Evolutionary conservation across 345 rosid species (phyloP), one percentile per base, ranked within the genome.

Genomic region (Aethionema arabicum): DNA sequence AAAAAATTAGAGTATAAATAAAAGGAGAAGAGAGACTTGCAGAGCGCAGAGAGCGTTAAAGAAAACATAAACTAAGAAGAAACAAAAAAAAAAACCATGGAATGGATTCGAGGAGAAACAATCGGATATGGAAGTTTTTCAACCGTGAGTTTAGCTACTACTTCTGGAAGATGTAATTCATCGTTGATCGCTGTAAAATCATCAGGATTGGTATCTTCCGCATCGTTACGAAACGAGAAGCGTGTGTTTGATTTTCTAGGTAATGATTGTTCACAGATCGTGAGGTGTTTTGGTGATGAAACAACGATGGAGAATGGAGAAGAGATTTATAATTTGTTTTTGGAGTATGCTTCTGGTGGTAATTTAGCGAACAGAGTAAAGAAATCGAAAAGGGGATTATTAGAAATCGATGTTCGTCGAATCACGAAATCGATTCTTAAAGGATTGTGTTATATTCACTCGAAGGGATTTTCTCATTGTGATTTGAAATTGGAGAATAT

Each of bases 301-400:
- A 61, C 5, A 9, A 82, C 77, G 4, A n/a, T 70, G 48, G 81
- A 76, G 63, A 70, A 74, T 15, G 79, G 90, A 0, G 76, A 73
- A 44, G 81, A 62, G 61, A 44, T 74, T 4, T 85, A 82, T 35
- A 85, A 91, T 66, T 15, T 91, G 32, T 56, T 91, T 14, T 61
- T 91, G 2, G 98, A 91, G 76, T 84, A 84, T 47, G 96, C 96
- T 10, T 62, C 78, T 4, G 77, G 80, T 13, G 96, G 97, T 1
- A 85, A 79, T 66, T 56, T 90, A 8, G 75, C 76, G 5, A 74
- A 76, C 27, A 69, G 39, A 11, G 35, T 73, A 47, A 77, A 66
- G 43, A 77, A 63, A 16, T 48, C 53, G 51, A 85, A 82, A 3
- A 80, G 73, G 0, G 44, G 35, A 0, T 63, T 87, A 15, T 64